A percentile compares a stretch with the other conserved stretches of the same genome.
Conservation (phyloP, 805 yeast species). For the Metschnikowia gruessii region DNA sequence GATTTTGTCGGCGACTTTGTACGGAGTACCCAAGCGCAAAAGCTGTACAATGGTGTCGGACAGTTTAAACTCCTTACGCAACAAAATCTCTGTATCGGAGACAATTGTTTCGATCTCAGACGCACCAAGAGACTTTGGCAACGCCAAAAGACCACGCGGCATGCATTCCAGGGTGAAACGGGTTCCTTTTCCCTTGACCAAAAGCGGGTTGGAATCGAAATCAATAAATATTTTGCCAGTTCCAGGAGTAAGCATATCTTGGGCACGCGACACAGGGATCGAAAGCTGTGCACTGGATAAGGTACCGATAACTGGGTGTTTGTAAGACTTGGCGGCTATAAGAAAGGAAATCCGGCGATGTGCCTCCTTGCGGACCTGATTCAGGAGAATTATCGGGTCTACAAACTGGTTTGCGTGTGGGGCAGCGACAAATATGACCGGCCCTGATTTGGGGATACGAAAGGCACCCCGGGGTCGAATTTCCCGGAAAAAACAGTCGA, state of each 20-base stretch:
- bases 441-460: conserved; percentile 65
- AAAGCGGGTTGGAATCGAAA: conserved; percentile 48
- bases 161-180: conserved; percentile 60
- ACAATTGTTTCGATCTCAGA: conserved; percentile 64
- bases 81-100: conserved; percentile 65
- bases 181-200: conserved; percentile 65
- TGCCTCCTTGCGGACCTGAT: conserved; percentile 66
- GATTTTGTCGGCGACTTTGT: conserved; percentile 74
- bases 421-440: conserved; percentile 90
- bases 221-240: conserved; percentile 62
- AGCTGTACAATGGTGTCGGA: conserved; percentile 42
- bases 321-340: conserved; percentile 79
- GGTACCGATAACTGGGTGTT: conserved; percentile 64
- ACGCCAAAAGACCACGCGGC: conserved; percentile 64
- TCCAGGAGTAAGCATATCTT: conserved; percentile 72
- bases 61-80: conserved; percentile 69
- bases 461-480: conserved; percentile 86
- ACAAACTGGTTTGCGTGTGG: conserved; percentile 98
- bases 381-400: conserved; percentile 75
- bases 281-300: conserved; percentile 74
- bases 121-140: conserved; percentile 77
- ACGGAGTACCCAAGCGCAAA: conserved; percentile 52
- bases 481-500: conserved; percentile 79
- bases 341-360: conserved; percentile 73
- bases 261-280: conserved; percentile 91